Evolutionary conservation across 257 asterid genomes (phyloP), one percentile per base, ranked within the genome.

Genomic region (Scutellaria baicalensis): DNA sequence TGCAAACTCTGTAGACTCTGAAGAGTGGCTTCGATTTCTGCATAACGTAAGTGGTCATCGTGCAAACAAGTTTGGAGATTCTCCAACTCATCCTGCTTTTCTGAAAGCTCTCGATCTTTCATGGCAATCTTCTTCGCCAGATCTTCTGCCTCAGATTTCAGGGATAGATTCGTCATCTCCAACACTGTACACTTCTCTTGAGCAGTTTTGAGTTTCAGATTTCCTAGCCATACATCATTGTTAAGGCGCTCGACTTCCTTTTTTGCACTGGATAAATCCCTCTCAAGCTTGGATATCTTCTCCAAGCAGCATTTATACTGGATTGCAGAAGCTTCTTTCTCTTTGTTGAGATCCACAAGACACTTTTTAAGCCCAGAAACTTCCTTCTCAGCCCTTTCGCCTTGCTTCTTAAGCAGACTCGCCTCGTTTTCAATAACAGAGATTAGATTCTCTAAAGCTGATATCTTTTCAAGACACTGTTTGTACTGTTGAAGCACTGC

Each of bases 31-130:
- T 94, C 97, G 11, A 86, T 68, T 68, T 85, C 81, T n/a, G 78
- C 76, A 65, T 80, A 81, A 18, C 80, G 85, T 16, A 67, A 68
- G 58, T 80, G 82, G 75, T 94, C 99, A 45, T 76, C 82, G 65
- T 80, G 85, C 71, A 94, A 73, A 75, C 76, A 49, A 11, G 54
- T 75, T 58, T 84, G 90, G 67, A 91, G 89, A 23, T 70, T 87
- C 82, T 91, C 97, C 83, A 94, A 77, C 77, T 94, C 96, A 40
- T 66, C 75, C 75, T 89, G 93, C 88, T 91, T 94, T 72, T 77
- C 72, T 1, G 83, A 82, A 70, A 94, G 96, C 58, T 91, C 96
- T 72, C 64, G 75, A 79, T 91, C 97, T 79, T 89, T 94, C 71
- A 72, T 36, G 23, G 84, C 81, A 49, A 94, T 91, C 83, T 80